Conservation (phyloP, 352 stramenopile species). For the Globisporangium spinosum region DNA sequence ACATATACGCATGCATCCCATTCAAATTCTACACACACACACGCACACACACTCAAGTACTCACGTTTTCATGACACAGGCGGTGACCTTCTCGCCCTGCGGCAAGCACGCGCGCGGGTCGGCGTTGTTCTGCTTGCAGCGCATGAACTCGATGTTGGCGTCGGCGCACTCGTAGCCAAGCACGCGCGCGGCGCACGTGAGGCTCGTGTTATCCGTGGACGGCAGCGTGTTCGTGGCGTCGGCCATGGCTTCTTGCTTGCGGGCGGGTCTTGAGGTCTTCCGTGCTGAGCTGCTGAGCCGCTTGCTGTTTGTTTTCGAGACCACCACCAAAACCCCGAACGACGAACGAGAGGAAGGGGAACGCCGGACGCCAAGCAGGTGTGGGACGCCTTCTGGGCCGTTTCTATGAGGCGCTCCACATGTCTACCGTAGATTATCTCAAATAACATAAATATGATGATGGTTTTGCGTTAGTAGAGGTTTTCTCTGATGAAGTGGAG, state of each 20-base stretch:
- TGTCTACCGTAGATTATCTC: neutral
- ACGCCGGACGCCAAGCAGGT: neutral
- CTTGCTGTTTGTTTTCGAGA: constrained; percentile 3
- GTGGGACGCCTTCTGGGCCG: neutral
- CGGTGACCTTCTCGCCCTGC: constrained; percentile 87
- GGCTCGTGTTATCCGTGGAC: constrained; percentile 85
- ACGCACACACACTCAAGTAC: constrained; percentile 14
- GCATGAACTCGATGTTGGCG: constrained; percentile 80
- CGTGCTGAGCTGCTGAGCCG: neutral
- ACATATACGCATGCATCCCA: neutral
- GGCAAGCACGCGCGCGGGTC: constrained; percentile 78
- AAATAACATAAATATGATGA: neutral
- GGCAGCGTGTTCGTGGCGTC: constrained; percentile 62
- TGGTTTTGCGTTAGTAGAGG: neutral
- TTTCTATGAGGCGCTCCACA: constrained; percentile 1
- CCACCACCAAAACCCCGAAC: constrained; percentile 16
- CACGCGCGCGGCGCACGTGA: constrained; percentile 80
- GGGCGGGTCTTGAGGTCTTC: neutral
- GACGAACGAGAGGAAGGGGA: constrained; percentile 14
- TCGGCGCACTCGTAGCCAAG: constrained; percentile 82
- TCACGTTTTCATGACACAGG: constrained; percentile 83
- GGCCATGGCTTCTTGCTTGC: constrained; percentile 25
- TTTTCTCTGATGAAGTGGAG: neutral
- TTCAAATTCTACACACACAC: neutral
- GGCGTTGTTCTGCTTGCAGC: constrained; percentile 82